A percentile compares a stretch with the other conserved stretches of the same genome.
Conservation (phyloP, 805 yeast genomes). For the Suhomyces sp. region DNA sequence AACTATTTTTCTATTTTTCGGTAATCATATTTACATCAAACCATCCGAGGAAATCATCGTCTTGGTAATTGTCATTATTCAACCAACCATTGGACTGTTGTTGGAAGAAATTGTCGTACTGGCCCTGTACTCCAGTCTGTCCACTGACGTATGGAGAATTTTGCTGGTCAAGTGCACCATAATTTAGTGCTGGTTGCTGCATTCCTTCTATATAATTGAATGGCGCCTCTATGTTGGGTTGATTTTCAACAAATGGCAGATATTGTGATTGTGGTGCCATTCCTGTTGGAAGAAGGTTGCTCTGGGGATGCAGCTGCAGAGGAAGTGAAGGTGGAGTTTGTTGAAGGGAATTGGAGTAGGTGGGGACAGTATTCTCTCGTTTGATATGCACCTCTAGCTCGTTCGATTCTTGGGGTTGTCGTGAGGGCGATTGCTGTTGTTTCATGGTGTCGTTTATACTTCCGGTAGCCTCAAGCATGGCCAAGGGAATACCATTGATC, state of each 20-base stretch:
- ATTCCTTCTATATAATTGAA: neutral
- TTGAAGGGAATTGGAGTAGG: neutral
- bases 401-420: neutral
- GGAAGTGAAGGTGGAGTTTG: constrained; percentile 6
- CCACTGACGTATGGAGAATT: neutral
- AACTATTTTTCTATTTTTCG: constrained; percentile 3
- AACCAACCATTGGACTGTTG: constrained; percentile 86
- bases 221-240: neutral
- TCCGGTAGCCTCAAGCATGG: constrained; percentile 80
- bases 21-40: constrained; percentile 62
- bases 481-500: constrained; percentile 65
- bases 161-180: constrained; percentile 3
- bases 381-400: neutral
- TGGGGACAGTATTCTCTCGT: neutral
- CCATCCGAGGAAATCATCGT: constrained; percentile 93
- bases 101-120: constrained; percentile 63
- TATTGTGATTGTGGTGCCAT: neutral
- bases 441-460: constrained; percentile 38
- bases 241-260: constrained; percentile 3
- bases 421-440: neutral
- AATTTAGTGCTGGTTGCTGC: constrained; percentile 1
- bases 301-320: constrained; percentile 5
- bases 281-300: neutral
- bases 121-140: constrained; percentile 15
- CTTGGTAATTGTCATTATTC: constrained; percentile 53